phyloP scores from a whole-genome alignment of 176 grass and related monocot species.

The Thalia dealbata region DNA sequence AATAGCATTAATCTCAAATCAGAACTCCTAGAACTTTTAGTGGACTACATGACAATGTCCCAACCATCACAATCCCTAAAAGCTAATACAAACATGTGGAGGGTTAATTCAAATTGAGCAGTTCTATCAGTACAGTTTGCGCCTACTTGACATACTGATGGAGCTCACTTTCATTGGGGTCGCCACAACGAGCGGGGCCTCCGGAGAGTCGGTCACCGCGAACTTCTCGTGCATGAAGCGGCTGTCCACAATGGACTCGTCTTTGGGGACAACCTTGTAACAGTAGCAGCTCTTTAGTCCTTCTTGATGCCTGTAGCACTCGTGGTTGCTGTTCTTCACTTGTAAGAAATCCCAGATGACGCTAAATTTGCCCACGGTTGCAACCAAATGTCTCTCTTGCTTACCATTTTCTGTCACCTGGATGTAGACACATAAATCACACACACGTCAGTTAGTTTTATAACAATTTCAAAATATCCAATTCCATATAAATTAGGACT shows the following conservation, averaged over 20 bases:
- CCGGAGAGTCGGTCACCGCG: constrained; percentile 33
- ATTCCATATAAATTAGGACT: too few species aligned
- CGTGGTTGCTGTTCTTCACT: constrained; percentile 74
- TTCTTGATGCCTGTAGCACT: constrained; percentile 72
- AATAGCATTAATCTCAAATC: too few species aligned
- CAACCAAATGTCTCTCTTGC: constrained; percentile 73
- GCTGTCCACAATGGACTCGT: constrained; percentile 82
- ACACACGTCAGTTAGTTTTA: not conserved
- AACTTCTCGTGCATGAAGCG: constrained; percentile 95
- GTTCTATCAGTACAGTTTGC: not conserved
- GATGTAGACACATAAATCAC: constrained; percentile 4
- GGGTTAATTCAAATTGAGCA: not conserved
- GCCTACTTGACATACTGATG: constrained; percentile 42
- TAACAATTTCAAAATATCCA: too few species aligned
- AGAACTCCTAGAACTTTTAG: too few species aligned
- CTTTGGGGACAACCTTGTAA: constrained; percentile 78
- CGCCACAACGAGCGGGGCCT: constrained; percentile 78
- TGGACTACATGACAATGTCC: too few species aligned
- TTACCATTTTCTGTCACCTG: constrained; percentile 83
- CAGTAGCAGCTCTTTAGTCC: constrained; percentile 98
- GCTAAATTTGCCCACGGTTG: constrained; percentile 78
- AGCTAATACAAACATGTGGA: not conserved
- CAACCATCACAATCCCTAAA: not conserved
- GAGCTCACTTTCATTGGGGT: constrained; percentile 81
- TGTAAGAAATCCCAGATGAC: constrained; percentile 82